Evolutionary conservation across 2,329 filamentous ascomycete species (phyloP).

Genomic region (Knufia petricola): DNA sequence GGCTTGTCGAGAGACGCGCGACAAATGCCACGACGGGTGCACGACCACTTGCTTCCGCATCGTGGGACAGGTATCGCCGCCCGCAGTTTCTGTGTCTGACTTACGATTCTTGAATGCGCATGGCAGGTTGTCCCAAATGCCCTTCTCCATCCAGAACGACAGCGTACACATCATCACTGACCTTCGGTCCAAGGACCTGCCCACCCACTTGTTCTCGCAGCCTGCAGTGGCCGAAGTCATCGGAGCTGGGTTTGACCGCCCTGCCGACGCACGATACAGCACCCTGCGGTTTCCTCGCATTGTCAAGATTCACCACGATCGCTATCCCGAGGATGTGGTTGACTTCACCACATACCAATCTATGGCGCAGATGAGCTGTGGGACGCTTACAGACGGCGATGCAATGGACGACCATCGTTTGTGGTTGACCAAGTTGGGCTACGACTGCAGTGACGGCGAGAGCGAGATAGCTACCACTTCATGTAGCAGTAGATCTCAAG

Average conservation of each 20-base stretch:
- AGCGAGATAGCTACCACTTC: neutral
- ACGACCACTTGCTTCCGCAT: neutral
- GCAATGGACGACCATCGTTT: neutral
- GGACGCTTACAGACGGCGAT: neutral
- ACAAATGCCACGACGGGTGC: neutral
- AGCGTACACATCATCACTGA: neutral
- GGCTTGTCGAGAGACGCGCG: constrained; percentile 67
- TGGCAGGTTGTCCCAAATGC: neutral
- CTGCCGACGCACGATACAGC: constrained; percentile 61
- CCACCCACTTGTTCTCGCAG: constrained; percentile 44
- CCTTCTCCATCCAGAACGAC: neutral
- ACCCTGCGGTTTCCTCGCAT: constrained; percentile 68
- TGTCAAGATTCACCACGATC: constrained; percentile 67
- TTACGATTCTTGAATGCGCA: neutral
- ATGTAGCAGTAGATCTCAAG: neutral
- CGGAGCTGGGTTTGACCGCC: too few species aligned
- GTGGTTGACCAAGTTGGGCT: neutral
- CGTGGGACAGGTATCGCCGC: neutral
- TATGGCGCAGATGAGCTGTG: neutral
- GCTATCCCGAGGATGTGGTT: constrained; percentile 57
- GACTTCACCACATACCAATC: constrained; percentile 59
- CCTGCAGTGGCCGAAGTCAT: constrained; percentile 72
- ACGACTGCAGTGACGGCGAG: neutral
- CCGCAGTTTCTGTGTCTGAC: neutral
- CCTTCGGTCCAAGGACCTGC: constrained; percentile 12